Conservation (phyloP, 169 alveolate species). For the Plasmodium gaboni region DNA sequence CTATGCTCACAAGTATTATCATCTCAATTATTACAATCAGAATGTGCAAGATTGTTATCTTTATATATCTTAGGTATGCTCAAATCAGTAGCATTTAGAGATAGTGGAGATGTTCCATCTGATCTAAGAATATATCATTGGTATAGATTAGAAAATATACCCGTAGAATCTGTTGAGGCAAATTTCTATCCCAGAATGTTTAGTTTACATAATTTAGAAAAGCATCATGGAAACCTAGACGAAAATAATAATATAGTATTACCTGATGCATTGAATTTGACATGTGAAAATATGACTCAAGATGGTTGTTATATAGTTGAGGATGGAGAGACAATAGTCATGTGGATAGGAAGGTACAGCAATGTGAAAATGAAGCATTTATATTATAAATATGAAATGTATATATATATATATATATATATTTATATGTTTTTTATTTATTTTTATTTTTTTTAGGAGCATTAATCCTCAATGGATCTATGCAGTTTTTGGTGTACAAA, state of each 20-base stretch:
- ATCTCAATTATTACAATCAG: slow-evolving; percentile 76
- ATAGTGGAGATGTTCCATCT: slow-evolving; percentile 84
- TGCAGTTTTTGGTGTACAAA: slow-evolving; percentile 86
- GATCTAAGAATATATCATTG: slow-evolving; percentile 88
- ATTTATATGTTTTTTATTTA: background rate
- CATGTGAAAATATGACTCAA: slow-evolving; percentile 88
- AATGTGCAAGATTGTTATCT: slow-evolving; percentile 70
- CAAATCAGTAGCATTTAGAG: slow-evolving; percentile 88
- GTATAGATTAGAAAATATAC: slow-evolving; percentile 84
- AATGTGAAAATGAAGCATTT: background rate
- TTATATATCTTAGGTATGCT: slow-evolving; percentile 88
- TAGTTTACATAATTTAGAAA: slow-evolving; percentile 82
- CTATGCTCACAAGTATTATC: slow-evolving; percentile 84
- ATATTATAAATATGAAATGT: background rate
- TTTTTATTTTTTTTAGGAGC: slow-evolving; percentile 49
- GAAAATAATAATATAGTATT: slow-evolving; percentile 66
- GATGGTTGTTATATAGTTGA: slow-evolving; percentile 91
- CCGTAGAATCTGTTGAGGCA: slow-evolving; percentile 83
- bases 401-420: background rate
- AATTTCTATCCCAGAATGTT: slow-evolving; percentile 90
- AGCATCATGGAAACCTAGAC: slow-evolving; percentile 68
- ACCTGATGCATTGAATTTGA: slow-evolving; percentile 85
- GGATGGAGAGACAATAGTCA: slow-evolving; percentile 90
- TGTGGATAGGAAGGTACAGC: slow-evolving; percentile 91
- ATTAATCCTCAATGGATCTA: slow-evolving; percentile 87